phyloP scores from a whole-genome alignment of 2,329 filamentous ascomycete genomes.

The Penicillium sumatraense region DNA sequence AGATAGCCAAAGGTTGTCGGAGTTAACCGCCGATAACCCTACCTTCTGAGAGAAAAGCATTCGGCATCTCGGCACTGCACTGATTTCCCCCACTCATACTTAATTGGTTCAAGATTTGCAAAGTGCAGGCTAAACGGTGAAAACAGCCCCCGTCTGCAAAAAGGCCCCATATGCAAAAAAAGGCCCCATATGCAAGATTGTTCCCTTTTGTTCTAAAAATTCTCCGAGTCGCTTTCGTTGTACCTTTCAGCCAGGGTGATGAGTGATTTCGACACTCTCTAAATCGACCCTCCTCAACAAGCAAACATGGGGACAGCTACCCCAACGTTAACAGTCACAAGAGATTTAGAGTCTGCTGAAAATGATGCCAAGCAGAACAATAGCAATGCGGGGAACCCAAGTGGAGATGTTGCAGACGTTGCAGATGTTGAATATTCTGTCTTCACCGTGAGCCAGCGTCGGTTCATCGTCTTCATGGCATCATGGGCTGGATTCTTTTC shows the following conservation, averaged over 20 bases:
- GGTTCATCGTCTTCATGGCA: conserved; percentile 34
- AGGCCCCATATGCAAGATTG: not conserved
- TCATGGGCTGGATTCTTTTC: conserved; percentile 47
- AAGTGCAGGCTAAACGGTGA: conserved; percentile 5
- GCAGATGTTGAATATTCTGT: conserved; percentile 36
- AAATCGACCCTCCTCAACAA: not conserved
- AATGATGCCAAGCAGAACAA: not conserved
- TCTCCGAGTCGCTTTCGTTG: not conserved
- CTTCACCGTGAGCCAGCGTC: conserved; percentile 35
- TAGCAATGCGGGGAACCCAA: conserved; percentile 9
- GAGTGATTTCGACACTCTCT: not conserved
- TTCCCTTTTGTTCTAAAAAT: not conserved
- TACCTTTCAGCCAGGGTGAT: not conserved
- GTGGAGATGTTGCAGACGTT: conserved; percentile 18
- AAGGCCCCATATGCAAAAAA: not conserved
- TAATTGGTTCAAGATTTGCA: not conserved
- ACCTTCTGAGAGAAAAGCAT: conserved; percentile 3
- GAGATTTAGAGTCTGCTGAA: conserved; percentile 10
- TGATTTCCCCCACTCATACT: conserved; percentile 14
- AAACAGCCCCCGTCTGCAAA: too few relatives aligned
- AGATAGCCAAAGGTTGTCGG: not conserved
- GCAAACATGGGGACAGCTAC: conserved; percentile 8
- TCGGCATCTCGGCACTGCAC: conserved; percentile 27
- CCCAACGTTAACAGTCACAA: not conserved
- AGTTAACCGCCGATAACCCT: conserved; percentile 12